Base-by-base conservation (phyloP, 176 grass and related monocot species). In the Bonia amplexicaulis region DNA sequence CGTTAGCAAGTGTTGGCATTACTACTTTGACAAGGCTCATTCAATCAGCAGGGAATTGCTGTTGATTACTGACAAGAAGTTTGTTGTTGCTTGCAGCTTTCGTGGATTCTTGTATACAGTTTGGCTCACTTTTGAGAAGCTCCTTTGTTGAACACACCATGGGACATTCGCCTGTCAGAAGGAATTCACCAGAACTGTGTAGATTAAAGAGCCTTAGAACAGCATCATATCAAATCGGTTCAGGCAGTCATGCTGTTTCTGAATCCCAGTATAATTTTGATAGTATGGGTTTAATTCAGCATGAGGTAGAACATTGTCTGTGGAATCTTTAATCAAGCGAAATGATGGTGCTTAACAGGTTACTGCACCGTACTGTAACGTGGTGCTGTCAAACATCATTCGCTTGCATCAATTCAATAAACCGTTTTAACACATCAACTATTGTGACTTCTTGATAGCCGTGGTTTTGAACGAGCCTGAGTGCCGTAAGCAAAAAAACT, bases 71-170 rank as follows among this genome's bases (percentile, higher is more conserved):
- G 54, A 83, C 78, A n/a, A 66, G 41, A 53, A 69, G 13, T 14
- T 26, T 23, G 19, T 63, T 73, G 27, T 85, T 85, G 9, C 61
- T 62, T 86, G 79, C 93, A 99, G 96, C 93, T 99, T 74, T 89
- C 86, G 8, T 99, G 93, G 96, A 94, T 89, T 47, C 80, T 99
- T 40, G 67, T 96, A 70, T 99, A 99, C 93, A 96, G 96, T 75
- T 88, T 99, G 88, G 93, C 55, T 86, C 93, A 96, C 53, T 99
- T 94, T 69, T 99, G 86, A 96, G 73, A 77, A 80, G 79, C 69
- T 80, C 54, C 64, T 59, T 63, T 12, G 66, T 57, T 59, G 40
- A 82, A 80, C 44, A 80, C 69, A 83, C 41, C 57, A 25, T 73
- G 66, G 11, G 2, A 44, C 12, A 11, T 63, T 62, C 52, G 77